A percentile compares a stretch with the other conserved stretches of the same genome.
These are phyloP conservation scores for Hypoxylon fuscum DNA, from an alignment of 495 filamentous ascomycete genomes.

Conservation along the genomic window DNA sequence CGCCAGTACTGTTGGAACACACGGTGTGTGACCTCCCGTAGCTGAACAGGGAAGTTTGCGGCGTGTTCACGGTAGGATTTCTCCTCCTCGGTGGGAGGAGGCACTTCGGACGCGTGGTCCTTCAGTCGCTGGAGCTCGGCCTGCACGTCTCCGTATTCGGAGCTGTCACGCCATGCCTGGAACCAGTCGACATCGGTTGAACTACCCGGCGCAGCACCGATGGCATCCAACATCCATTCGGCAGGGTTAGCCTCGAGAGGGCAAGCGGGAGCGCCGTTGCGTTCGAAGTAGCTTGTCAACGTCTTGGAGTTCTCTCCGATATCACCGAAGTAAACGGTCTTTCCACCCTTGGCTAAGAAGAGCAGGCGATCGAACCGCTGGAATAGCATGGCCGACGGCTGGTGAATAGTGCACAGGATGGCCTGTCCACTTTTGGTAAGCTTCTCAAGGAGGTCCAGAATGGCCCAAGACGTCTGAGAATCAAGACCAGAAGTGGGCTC, in stretches of 20 bases:
- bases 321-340: conserved; percentile 89
- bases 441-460: conserved; percentile 79
- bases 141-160: conserved; percentile 73
- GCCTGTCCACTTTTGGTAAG: conserved; percentile 85
- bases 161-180: conserved; percentile 77
- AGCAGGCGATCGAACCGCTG: conserved; percentile 88
- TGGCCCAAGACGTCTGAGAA: conserved; percentile 87
- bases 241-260: conserved; percentile 84
- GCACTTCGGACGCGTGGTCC: conserved; percentile 61
- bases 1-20: conserved; percentile 93
- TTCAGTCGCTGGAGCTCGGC: conserved; percentile 76
- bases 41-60: conserved; percentile 63
- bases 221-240: conserved; percentile 96
- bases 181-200: conserved; percentile 83
- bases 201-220: conserved; percentile 88
- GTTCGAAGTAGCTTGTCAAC: conserved; percentile 81
- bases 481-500: conserved; percentile 89
- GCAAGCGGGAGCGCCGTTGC: conserved; percentile 77
- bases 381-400: conserved; percentile 90
- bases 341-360: conserved; percentile 83
- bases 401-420: conserved; percentile 92
- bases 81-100: conserved; percentile 40
- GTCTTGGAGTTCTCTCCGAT: conserved; percentile 82
- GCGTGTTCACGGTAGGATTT: conserved; percentile 64
- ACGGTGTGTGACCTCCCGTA: conserved; percentile 64